These are phyloP conservation scores for Calycina herbarum DNA, from an alignment of 2,329 filamentous ascomycete species.

Conservation along the genomic window DNA sequence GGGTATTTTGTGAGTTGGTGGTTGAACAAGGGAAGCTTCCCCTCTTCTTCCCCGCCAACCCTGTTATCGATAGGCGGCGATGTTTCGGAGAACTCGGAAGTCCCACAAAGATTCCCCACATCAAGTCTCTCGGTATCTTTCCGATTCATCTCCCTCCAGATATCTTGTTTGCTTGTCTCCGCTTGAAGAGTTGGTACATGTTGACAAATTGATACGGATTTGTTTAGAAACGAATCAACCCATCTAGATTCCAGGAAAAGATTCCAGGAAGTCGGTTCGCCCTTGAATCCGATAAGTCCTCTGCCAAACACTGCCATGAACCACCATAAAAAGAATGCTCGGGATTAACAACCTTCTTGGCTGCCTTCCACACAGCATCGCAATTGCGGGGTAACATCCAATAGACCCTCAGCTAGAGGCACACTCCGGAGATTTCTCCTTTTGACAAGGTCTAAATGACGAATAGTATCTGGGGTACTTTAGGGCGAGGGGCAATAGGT, in stretches of 20 bases:
- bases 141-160: constrained; percentile 3
- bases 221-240: not conserved
- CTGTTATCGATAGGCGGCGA: constrained; percentile 8
- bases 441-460: not conserved
- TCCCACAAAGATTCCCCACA: constrained; percentile 9
- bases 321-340: not conserved
- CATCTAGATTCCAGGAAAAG: not conserved
- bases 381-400: not conserved
- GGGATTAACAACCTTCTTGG: not conserved
- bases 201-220: not conserved
- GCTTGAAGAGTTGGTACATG: not conserved
- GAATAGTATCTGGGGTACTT: not conserved
- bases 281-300: not conserved
- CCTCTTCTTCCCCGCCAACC: constrained; percentile 2
- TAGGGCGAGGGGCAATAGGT: not conserved
- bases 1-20: not conserved
- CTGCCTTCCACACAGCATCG: not conserved
- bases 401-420: not conserved
- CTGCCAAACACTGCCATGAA: not conserved
- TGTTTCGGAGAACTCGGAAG: constrained; percentile 11
- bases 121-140: constrained; percentile 15
- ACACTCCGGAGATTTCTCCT: not conserved
- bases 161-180: not conserved
- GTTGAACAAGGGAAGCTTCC: not conserved
- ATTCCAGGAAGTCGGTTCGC: not conserved